Base-by-base conservation (phyloP, 371 early-diverging fungal species). In the Actinomortierella wolfii region DNA sequence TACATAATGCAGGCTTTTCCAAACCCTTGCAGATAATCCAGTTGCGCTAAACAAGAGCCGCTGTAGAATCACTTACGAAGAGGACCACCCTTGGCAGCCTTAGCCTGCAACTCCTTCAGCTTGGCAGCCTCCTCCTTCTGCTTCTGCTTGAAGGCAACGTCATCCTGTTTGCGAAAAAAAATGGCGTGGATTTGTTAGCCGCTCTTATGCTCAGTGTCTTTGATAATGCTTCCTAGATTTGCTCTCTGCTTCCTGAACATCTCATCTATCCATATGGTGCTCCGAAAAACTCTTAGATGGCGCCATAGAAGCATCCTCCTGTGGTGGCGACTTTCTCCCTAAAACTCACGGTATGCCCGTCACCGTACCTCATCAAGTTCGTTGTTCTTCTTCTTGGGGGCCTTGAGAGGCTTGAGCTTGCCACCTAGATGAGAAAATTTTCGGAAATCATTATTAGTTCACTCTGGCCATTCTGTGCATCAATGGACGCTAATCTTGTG, bases 391-490 rank as follows among this genome's bases (percentile, higher is more conserved):
- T 91, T 89, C 86, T 92, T 91, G 60, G 88, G 80, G 34, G 83
- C 83, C 86, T 92, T 92, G 59, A 92, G 81, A 60, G 92, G 92
- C 87, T 92, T 91, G 39, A 89, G 80, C 75, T 91, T 91, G 67
- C 92, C 92, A 68, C 89, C 89, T 28, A 21, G n/a, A n/a, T n/a
- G n/a, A n/a, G n/a, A n/a, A n/a, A n/a, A n/a, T n/a, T n/a, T n/a
- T n/a, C n/a, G n/a, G n/a, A n/a, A n/a, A n/a, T n/a, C n/a, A n/a
- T n/a, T n/a, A n/a, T n/a, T n/a, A n/a, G n/a, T 11, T 34, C 34
- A 6, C 34, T 34, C 11, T 34, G 34, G 11, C 11, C 34, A 34
- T 34, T 34, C 34, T 6, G 4, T 11, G 34, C 4, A 34, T 34
- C 34, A 6, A 4, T 34, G 11, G 34, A 34, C 34, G 11, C 11